Base-by-base conservation (phyloP, 208 protist genomes). In the Crithidia expoeki region DNA sequence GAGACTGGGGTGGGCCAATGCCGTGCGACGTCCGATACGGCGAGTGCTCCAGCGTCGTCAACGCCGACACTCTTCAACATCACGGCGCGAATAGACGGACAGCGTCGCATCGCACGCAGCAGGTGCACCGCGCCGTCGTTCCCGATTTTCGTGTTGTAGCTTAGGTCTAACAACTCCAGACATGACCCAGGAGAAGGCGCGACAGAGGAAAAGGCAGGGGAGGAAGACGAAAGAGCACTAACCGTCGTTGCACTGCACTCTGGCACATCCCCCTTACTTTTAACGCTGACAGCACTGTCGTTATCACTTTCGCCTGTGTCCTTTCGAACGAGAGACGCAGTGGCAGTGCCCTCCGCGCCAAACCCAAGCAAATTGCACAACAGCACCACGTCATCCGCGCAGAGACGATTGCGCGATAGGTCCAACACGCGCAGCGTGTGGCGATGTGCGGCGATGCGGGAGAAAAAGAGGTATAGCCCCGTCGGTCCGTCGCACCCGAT, bases 131-230 rank as follows among this genome's bases (percentile, higher is more conserved):
- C 87, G 6, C 89, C 92, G 27, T 46, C 58, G 72, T 96, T 94
- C 32, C 89, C 87, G 6, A 96, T 66, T 19, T 66, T 58, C 12
- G 74, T 60, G 74, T 96, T 96, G 68, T 94, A 96, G 65, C 92
- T 96, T n/a, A 96, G 72, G 63, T 94, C 87, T 33, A 96, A 59
- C 38, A 94, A 58, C 68, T 94, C 84, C 44, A 96, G 65, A n/a
- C 56, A 63, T 6, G 78, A 68, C 21, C 23, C 49, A 4, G 68
- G 7, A 3, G 23, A 61, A 9, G 78, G 58, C 7, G n/a, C 17
- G 9, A 57, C 5, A 19, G 40, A 33, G 36, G 55, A 68, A 42
- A 42, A 30, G 30, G 12, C 23, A 6, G 49, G 46, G 38, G 58
- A 25, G 23, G 23, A 7, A n/a, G 47, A 7, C 30, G 12, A 28